phyloP scores from a whole-genome alignment of 2,329 filamentous ascomycete genomes.

The Penicillium rolfsii region DNA sequence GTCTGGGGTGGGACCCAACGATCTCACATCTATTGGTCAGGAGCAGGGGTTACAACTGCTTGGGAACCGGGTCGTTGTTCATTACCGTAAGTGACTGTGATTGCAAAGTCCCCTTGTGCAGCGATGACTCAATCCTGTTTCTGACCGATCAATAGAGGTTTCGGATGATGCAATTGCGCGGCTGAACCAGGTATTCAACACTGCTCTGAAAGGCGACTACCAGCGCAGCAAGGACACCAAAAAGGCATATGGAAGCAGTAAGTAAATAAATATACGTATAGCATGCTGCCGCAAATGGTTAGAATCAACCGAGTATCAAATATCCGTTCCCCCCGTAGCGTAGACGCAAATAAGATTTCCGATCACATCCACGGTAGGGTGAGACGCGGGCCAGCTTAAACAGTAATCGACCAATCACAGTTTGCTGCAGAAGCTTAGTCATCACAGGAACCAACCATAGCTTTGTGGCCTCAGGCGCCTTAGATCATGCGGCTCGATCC shows the following conservation, averaged over 20 bases:
- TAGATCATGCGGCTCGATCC: constrained; percentile 29
- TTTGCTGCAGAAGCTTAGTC: constrained; percentile 13
- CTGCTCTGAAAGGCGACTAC: constrained; percentile 38
- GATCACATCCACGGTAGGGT: constrained; percentile 10
- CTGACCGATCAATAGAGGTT: constrained; percentile 56
- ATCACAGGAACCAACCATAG: constrained; percentile 32
- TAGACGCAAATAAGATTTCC: constrained; percentile 7
- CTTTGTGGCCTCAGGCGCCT: constrained; percentile 35
- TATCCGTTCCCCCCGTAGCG: background rate
- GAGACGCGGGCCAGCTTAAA: background rate
- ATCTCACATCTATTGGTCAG: constrained; percentile 59
- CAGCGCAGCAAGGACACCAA: constrained; percentile 38
- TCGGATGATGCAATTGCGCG: constrained; percentile 64
- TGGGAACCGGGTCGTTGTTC: constrained; percentile 66
- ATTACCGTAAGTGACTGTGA: constrained; percentile 64
- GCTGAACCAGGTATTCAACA: constrained; percentile 60
- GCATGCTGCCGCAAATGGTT: background rate
- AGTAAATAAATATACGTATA: constrained; percentile 4
- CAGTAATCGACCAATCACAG: constrained; percentile 17
- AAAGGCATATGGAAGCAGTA: constrained; percentile 41
- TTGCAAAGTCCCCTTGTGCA: constrained; percentile 19
- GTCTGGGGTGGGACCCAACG: constrained; percentile 56
- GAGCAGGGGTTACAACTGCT: constrained; percentile 61
- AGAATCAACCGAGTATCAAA: background rate
- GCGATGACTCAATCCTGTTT: constrained; percentile 8